These are phyloP conservation scores for Tephrocybe sp. DNA, from an alignment of 768 basidiomycete species.

Conservation along the genomic window DNA sequence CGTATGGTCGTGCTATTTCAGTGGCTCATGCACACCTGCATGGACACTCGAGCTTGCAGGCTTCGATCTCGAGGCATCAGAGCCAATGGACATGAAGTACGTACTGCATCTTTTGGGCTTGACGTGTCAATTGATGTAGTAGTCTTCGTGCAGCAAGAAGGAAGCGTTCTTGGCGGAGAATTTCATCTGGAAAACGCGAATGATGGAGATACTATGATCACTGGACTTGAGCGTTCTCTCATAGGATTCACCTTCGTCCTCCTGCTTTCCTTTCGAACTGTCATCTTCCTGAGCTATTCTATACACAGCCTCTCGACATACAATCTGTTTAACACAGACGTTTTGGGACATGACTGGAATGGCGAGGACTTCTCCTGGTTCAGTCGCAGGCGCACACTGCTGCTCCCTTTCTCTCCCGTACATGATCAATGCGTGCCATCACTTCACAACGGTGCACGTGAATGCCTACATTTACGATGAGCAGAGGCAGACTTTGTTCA, in stretches of 20 bases:
- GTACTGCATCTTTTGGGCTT: conserved; percentile 25
- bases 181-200: conserved; percentile 80
- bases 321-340: conserved; percentile 84
- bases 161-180: conserved; percentile 72
- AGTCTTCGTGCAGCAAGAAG: conserved; percentile 50
- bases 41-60: too few species aligned
- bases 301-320: conserved; percentile 85
- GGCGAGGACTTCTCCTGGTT: conserved; percentile 99
- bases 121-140: not conserved
- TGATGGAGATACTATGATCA: conserved; percentile 96
- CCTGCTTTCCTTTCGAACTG: too few species aligned
- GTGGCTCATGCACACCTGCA: too few species aligned
- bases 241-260: conserved; percentile 82
- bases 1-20: conserved; percentile 70
- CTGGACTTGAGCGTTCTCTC: conserved; percentile 73
- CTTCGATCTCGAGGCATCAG: too few species aligned
- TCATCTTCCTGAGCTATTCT: not conserved
- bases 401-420: conserved; percentile 52
- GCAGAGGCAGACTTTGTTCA: conserved; percentile 70
- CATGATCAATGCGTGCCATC: conserved; percentile 61
- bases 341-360: conserved; percentile 86
- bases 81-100: conserved; percentile 98
- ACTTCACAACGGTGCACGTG: conserved; percentile 78
- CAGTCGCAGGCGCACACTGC: conserved; percentile 59
- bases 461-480: conserved; percentile 64